Percentiles rank a stretch among this genome's conserved stretches.
Conservation (phyloP, 2,329 filamentous ascomycete genomes). For the Neoarthrinium moseri region DNA sequence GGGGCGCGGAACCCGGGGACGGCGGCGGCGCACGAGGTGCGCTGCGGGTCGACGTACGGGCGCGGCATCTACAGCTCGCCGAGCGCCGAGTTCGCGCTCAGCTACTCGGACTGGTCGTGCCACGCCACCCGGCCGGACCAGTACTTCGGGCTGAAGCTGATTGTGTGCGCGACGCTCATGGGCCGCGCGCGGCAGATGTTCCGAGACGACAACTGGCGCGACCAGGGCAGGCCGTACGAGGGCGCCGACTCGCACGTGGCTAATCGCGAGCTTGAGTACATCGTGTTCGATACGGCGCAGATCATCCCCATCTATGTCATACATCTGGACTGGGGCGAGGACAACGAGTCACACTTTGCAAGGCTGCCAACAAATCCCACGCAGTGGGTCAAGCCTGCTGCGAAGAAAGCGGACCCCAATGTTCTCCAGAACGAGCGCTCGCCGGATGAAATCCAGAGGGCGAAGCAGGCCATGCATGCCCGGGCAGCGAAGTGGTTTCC, state of each 20-base stretch:
- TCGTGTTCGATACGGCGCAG: slow-evolving; percentile 40
- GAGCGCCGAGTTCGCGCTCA: slow-evolving; percentile 34
- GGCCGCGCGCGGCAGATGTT: slow-evolving; percentile 32
- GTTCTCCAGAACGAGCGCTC: slow-evolving; percentile 16
- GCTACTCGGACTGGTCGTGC: slow-evolving; percentile 29
- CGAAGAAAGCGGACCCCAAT: slow-evolving; percentile 16
- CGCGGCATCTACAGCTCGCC: slow-evolving; percentile 44
- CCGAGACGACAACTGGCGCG: slow-evolving; percentile 25
- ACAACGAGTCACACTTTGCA: slow-evolving; percentile 26
- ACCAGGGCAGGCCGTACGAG: slow-evolving; percentile 20
- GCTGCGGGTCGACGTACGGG: slow-evolving; percentile 38
- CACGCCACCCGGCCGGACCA: slow-evolving; percentile 26
- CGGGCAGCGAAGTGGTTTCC: slow-evolving; percentile 45
- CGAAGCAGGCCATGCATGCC: slow-evolving; percentile 35
- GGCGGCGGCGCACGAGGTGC: slow-evolving; percentile 20
- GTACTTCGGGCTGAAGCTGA: slow-evolving; percentile 37
- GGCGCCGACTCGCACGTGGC: slow-evolving; percentile 36
- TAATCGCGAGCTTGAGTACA: slow-evolving; percentile 36
- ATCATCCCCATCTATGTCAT: slow-evolving; percentile 45
- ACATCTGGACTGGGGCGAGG: slow-evolving; percentile 39
- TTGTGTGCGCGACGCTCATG: slow-evolving; percentile 47
- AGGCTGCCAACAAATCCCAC: slow-evolving; percentile 18
- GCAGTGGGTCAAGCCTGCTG: slow-evolving; percentile 14
- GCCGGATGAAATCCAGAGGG: slow-evolving; percentile 34
- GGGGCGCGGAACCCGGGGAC: slow-evolving; percentile 28